Base-by-base conservation (phyloP, 495 filamentous ascomycete genomes). In the Mycothermus thermophilus region DNA sequence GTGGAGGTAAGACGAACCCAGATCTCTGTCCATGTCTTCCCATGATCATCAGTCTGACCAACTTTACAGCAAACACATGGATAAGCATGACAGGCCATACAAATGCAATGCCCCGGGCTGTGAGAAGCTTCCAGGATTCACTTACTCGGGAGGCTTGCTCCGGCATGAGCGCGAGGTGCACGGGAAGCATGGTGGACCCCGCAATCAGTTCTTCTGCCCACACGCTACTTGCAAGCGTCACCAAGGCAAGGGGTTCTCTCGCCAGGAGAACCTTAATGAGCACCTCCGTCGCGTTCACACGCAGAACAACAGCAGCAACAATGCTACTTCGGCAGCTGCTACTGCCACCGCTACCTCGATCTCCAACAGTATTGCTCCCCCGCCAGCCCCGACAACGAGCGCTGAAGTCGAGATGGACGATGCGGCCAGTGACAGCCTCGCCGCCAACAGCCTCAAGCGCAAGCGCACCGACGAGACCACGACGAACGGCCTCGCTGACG, bases 71-170 rank as follows among this genome's bases (percentile, higher is more conserved):
- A 88, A 93, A 60, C 87, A 95, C 54, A 92, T 92, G 83, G 87
- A 95, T 62, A 95, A 94, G 58, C 87, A 95, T 50, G 83, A 88
- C 36, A 68, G 87, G 12, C 87, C 87, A 0, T 94, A 93, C 59
- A 79, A 83, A 39, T 95, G 87, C 55, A 57, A 57, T 16, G 72
- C 80, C 17, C 65, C 67, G 11, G 75, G 73, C 13, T 95, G 87
- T 53, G 82, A 85, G 42, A 93, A 93, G 43, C 70, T 93, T 0
- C 79, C 80, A 42, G 87, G 87, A 13, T 94, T 95, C 60, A 93
- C 87, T 10, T 95, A 94, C 54, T 83, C 79, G 0, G 87, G 87
- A 14, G 87, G 87, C 8, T 72, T 95, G 2, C 57, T 86, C 7
- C 72, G 87, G 3, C 87, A 95, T 61, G 78, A 92, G 52, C 75